These are phyloP conservation scores for Haplographium delicatum DNA, from an alignment of 495 filamentous ascomycete genomes.

Conservation along the genomic window DNA sequence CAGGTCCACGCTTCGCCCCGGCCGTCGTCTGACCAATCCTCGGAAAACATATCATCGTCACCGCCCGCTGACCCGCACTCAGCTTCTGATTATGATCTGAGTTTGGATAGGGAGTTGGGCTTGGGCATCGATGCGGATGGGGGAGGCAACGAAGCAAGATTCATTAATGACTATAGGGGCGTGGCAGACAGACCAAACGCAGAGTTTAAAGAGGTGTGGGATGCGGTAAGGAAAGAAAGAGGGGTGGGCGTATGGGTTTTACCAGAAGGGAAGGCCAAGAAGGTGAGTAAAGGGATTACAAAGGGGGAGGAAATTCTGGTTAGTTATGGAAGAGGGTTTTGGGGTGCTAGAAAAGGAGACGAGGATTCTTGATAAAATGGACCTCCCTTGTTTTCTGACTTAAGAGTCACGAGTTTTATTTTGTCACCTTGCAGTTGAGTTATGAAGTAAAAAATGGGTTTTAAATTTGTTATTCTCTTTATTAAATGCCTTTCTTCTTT, in stretches of 20 bases:
- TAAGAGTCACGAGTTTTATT: no score
- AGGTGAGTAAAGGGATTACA: slow-evolving; percentile 38
- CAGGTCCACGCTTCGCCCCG: slow-evolving; percentile 20
- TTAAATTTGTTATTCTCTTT: no score
- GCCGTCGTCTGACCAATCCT: background rate
- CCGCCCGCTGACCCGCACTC: slow-evolving; percentile 33
- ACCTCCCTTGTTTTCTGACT: no score
- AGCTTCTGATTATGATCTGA: slow-evolving; percentile 61
- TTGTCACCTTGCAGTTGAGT: no score
- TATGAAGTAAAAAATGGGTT: no score
- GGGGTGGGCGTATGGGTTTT: slow-evolving; percentile 61
- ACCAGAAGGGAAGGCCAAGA: slow-evolving; percentile 40
- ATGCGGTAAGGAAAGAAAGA: slow-evolving; percentile 38
- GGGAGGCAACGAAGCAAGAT: slow-evolving; percentile 63
- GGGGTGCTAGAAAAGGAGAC: slow-evolving; percentile 36
- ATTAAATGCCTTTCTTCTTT: no score
- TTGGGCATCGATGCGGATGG: slow-evolving; percentile 59
- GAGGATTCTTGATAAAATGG: no score
- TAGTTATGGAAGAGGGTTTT: slow-evolving; percentile 65
- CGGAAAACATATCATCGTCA: slow-evolving; percentile 11
- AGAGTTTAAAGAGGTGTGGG: slow-evolving; percentile 55
- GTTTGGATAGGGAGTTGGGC: slow-evolving; percentile 49
- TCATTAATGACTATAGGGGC: slow-evolving; percentile 71
- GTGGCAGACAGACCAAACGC: slow-evolving; percentile 36
- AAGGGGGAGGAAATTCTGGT: slow-evolving; percentile 60